Conservation (phyloP, 495 filamentous ascomycete genomes). For the Daldinia loculata region DNA sequence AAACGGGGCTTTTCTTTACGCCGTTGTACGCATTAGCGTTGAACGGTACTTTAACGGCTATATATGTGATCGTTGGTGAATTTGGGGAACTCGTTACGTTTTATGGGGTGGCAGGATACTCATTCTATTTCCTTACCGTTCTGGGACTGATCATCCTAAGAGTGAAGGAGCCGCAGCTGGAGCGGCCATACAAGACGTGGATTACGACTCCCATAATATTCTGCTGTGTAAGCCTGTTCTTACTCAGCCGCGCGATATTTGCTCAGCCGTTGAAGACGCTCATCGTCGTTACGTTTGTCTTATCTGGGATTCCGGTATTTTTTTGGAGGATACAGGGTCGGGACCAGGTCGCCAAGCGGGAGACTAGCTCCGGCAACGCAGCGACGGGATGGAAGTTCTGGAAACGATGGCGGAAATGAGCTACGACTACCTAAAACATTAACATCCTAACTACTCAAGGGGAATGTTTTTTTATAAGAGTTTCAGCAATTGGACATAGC, state of each 20-base stretch:
- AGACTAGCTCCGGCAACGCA: slow-evolving; percentile 31
- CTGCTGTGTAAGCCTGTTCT: slow-evolving; percentile 94
- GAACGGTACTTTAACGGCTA: slow-evolving; percentile 73
- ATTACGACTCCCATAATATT: slow-evolving; percentile 97
- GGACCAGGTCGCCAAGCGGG: slow-evolving; percentile 52
- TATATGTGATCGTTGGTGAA: slow-evolving; percentile 86
- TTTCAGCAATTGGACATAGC: slow-evolving; percentile 30
- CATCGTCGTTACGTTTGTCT: slow-evolving; percentile 83
- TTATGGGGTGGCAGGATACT: slow-evolving; percentile 95
- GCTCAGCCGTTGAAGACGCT: slow-evolving; percentile 89
- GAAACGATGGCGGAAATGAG: slow-evolving; percentile 48
- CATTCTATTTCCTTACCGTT: slow-evolving; percentile 96
- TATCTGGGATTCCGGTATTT: slow-evolving; percentile 84
- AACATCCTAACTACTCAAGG: slow-evolving; percentile 2
- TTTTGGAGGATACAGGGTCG: slow-evolving; percentile 80
- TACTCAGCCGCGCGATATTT: slow-evolving; percentile 87
- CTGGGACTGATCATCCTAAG: slow-evolving; percentile 90
- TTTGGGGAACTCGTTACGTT: slow-evolving; percentile 93
- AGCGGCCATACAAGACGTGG: slow-evolving; percentile 93
- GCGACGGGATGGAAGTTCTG: slow-evolving; percentile 57
- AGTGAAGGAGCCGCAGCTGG: slow-evolving; percentile 85
- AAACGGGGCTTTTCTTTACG: slow-evolving; percentile 77
- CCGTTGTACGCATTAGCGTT: slow-evolving; percentile 89
- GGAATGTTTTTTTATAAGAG: slow-evolving; percentile 20
- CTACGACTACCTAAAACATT: slow-evolving; percentile 11